Conservation (phyloP, 768 basidiomycete genomes). For the Suillus luteus region DNA sequence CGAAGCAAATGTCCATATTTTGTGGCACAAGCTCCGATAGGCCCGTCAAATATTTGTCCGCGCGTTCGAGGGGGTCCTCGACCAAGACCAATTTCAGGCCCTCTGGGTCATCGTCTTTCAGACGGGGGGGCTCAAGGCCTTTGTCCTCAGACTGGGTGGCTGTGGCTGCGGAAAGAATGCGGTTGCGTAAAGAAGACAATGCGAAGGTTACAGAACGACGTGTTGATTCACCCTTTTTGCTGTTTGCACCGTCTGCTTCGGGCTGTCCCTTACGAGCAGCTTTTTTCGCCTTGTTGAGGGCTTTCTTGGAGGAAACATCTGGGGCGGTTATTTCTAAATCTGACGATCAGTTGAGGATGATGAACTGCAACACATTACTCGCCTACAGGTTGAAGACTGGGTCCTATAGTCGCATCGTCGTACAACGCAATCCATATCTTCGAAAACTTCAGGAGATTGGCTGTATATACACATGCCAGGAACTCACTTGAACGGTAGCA, state of each 20-base stretch:
- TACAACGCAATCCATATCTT: constrained; percentile 76
- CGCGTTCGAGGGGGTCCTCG: constrained; percentile 71
- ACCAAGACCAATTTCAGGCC: constrained; percentile 69
- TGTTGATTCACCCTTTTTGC: constrained; percentile 62
- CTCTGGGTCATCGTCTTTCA: constrained; percentile 83
- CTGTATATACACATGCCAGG: background rate
- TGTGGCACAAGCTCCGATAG: constrained; percentile 52
- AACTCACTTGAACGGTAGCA: constrained; percentile 63
- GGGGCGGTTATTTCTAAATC: background rate
- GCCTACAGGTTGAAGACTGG: constrained; percentile 40
- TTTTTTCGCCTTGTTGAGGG: constrained; percentile 86
- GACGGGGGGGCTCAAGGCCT: constrained; percentile 55
- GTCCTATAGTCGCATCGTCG: constrained; percentile 69
- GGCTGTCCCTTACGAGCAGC: constrained; percentile 59
- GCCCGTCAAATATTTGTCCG: constrained; percentile 68
- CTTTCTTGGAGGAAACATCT: constrained; percentile 62
- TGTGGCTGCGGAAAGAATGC: constrained; percentile 30
- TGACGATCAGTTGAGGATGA: constrained; percentile 6
- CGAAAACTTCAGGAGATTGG: constrained; percentile 15
- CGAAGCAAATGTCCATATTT: constrained; percentile 71
- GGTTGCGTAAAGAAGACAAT: constrained; percentile 17
- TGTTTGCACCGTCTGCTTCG: constrained; percentile 47
- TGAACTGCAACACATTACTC: constrained; percentile 12
- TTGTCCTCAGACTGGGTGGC: constrained; percentile 57
- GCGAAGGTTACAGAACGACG: constrained; percentile 17